Evolutionary conservation across 2,329 filamentous ascomycete genomes (phyloP).

Genomic region (Ceratocystis smalleyi): DNA sequence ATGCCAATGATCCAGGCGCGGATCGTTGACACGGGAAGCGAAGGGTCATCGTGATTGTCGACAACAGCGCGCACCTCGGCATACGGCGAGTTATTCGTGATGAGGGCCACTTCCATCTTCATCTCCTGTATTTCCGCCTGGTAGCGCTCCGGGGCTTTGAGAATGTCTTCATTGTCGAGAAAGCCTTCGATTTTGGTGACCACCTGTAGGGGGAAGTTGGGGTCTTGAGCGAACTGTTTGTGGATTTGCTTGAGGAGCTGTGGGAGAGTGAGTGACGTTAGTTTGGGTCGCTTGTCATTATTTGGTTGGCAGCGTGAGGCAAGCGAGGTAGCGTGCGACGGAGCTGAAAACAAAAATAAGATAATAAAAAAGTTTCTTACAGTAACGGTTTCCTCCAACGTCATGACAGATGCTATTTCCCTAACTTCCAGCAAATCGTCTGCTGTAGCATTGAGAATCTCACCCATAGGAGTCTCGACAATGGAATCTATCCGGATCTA

Average conservation of each 20-base stretch:
- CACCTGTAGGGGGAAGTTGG: constrained; percentile 26
- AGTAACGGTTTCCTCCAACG: constrained; percentile 24
- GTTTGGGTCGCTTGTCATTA: not conserved
- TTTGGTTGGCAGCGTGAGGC: not conserved
- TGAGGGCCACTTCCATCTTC: constrained; percentile 36
- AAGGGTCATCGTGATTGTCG: constrained; percentile 37
- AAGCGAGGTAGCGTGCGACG: too few species aligned
- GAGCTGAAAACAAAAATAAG: too few species aligned
- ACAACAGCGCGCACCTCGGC: constrained; percentile 39
- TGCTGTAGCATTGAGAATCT: constrained; percentile 26
- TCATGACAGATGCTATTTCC: constrained; percentile 25
- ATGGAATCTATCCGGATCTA: constrained; percentile 9
- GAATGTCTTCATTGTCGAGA: constrained; percentile 21
- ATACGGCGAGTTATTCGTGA: constrained; percentile 40
- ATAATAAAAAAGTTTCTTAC: constrained; percentile 17
- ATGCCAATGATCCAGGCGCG: constrained; percentile 37
- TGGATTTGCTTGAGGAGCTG: constrained; percentile 26
- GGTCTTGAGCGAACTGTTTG: constrained; percentile 25
- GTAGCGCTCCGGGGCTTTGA: constrained; percentile 28
- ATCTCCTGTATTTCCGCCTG: constrained; percentile 33
- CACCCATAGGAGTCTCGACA: not conserved
- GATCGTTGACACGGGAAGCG: constrained; percentile 34
- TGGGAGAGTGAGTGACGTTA: not conserved
- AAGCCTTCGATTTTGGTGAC: constrained; percentile 27
- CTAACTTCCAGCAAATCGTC: constrained; percentile 32